Evolutionary conservation across 179 eudicot genomes (phyloP), one percentile per base, ranked within the genome.

Genomic region (Nepenthes alata): DNA sequence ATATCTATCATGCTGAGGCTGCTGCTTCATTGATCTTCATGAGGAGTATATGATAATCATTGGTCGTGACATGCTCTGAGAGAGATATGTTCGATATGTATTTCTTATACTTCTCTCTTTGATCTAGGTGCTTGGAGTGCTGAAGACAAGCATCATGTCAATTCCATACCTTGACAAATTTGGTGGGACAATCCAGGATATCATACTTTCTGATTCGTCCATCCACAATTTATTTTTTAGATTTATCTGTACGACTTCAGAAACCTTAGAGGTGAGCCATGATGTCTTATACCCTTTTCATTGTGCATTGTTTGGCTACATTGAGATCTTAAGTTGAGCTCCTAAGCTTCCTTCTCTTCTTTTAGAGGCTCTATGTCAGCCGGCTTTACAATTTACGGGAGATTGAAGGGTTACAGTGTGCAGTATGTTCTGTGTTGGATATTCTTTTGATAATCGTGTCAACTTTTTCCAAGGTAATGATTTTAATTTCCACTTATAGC

Each of bases 331-430:
- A n/a, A n/a, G 12, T 11, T 58, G 10, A 36, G 3, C 3, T 45
- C 4, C 15, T 37, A 47, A 25, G 37, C 49, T 10, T 8, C 11
- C 41, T 59, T 51, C 44, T 64, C 11, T 59, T 49, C 25, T 50
- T 55, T 58, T 81, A 93, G 99, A 80, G 81, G 73, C 91, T 90
- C 45, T 73, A 79, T 63, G 65, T 78, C 63, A 87, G 83, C 77
- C 91, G 96, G 55, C 78, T 83, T 38, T 83, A 73, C 68, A 95
- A 83, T 65, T 72, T 78, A 71, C 76, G 63, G 64, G 99, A 87
- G 73, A 85, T 94, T 61, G 99, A 90, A 74, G 94, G 87, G 47
- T 61, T 91, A 65, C 86, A 85, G 70, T 78, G 61, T 45, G 85
- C 91, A 45, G 77, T 94, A 57, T 74, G 79, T 55, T 72, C 80